A percentile compares a stretch with the other conserved stretches of the same genome.
These are phyloP conservation scores for Rhododendron molle DNA, from an alignment of 148 eudicot species.

Conservation along the genomic window DNA sequence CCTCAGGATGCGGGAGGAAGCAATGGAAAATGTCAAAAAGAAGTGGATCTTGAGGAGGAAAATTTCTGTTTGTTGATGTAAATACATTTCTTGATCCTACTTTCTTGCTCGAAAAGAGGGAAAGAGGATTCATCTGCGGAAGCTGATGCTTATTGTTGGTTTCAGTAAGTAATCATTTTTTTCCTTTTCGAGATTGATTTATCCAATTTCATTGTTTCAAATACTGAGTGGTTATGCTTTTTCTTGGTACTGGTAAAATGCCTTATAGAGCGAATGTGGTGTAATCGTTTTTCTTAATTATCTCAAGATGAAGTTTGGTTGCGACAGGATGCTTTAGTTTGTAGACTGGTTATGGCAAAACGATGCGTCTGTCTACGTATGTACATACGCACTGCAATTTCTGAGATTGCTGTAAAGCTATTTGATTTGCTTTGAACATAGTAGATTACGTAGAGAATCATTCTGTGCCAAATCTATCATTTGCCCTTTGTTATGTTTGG, in stretches of 20 bases:
- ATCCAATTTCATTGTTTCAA: background rate
- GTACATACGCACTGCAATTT: background rate
- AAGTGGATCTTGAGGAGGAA: conserved; percentile 45
- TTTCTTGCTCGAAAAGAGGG: background rate
- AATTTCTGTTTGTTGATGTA: conserved; percentile 29
- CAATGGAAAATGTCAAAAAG: conserved; percentile 51
- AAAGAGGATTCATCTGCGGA: background rate
- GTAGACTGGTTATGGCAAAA: background rate
- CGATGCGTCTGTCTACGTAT: background rate
- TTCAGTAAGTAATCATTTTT: background rate
- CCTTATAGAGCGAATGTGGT: background rate
- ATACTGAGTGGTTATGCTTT: background rate
- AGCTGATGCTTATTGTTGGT: background rate
- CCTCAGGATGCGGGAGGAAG: conserved; percentile 50
- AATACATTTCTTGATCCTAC: background rate
- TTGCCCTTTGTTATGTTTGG: background rate
- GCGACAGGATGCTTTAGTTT: background rate
- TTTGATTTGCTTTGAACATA: background rate
- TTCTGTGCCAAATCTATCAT: background rate
- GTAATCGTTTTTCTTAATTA: background rate
- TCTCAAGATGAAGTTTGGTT: background rate
- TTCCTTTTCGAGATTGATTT: background rate
- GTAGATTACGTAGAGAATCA: background rate
- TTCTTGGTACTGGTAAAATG: background rate
- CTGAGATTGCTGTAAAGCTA: background rate